A percentile compares a stretch with the other conserved stretches of the same genome.
phyloP scores from a whole-genome alignment of 169 alveolate genomes.

The Eimeria zaria region DNA sequence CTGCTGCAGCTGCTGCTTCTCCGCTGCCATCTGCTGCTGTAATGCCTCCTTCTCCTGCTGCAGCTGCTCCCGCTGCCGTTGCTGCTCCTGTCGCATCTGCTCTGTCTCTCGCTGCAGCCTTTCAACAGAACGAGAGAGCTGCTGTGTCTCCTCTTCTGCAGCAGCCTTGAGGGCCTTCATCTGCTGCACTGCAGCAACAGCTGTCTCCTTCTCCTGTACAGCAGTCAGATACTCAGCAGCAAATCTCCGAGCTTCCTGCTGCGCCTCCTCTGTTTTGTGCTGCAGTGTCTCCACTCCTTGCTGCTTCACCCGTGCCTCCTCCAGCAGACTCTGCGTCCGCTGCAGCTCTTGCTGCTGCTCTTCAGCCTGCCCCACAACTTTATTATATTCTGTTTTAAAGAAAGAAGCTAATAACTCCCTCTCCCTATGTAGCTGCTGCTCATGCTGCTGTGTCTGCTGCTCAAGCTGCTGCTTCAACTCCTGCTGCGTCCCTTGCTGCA shows the following conservation, averaged over 20 bases:
- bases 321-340: conserved; percentile 3
- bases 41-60: conserved; percentile 38
- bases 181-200: conserved; percentile 41
- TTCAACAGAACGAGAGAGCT: neutral
- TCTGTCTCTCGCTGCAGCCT: conserved; percentile 17
- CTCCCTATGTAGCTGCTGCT: neutral
- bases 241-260: conserved; percentile 19
- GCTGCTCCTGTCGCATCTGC: conserved; percentile 1
- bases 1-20: conserved; percentile 25
- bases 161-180: conserved; percentile 10
- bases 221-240: conserved; percentile 45
- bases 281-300: conserved; percentile 15
- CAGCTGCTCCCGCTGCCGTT: conserved; percentile 31
- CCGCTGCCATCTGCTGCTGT: conserved; percentile 32
- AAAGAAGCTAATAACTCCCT: neutral
- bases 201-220: neutral
- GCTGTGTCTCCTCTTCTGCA: conserved; percentile 47
- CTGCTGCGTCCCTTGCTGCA: conserved; percentile 33
- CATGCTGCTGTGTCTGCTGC: conserved; percentile 9
- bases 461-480: neutral
- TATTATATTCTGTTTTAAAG: conserved; percentile 3
- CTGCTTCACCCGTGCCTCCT: conserved; percentile 3
- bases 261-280: conserved; percentile 23
- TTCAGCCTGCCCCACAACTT: conserved; percentile 31
- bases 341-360: conserved; percentile 56